These are phyloP conservation scores for Nevesoporus exiguus DNA, from an alignment of 768 basidiomycete species.

Conservation along the genomic window DNA sequence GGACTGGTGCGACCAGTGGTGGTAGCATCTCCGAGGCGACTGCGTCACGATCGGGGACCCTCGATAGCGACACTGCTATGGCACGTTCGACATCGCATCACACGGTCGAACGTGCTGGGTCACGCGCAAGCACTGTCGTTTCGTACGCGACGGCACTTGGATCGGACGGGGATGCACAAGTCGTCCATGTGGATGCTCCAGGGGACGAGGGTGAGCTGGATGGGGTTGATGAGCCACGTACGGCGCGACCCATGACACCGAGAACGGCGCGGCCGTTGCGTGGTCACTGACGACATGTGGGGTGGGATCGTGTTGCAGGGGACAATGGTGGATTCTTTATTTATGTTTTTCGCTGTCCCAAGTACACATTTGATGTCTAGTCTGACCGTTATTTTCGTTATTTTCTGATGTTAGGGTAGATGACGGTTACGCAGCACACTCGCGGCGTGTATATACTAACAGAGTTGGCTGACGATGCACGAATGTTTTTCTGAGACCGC, in stretches of 20 bases:
- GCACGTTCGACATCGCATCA: not conserved
- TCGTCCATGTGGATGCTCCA: not conserved
- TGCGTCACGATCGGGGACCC: not conserved
- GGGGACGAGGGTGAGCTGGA: constrained; percentile 4
- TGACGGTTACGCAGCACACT: not conserved
- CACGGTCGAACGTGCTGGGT: constrained; percentile 3
- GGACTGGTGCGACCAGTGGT: not conserved
- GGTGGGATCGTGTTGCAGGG: not conserved
- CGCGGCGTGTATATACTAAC: not conserved
- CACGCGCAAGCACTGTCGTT: constrained; percentile 11
- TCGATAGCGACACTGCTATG: not conserved
- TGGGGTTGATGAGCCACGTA: constrained; percentile 4
- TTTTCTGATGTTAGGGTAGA: not conserved
- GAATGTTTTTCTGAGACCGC: not conserved
- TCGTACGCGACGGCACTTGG: constrained; percentile 11
- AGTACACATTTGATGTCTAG: not conserved
- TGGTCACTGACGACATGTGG: not conserved
- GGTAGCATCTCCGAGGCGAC: not conserved
- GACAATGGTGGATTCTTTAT: not conserved
- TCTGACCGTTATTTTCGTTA: too few species aligned
- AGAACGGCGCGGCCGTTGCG: constrained; percentile 18
- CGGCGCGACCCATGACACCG: constrained; percentile 15
- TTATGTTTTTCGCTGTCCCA: not conserved
- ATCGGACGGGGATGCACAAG: not conserved
- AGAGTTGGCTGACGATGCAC: not conserved